Evolutionary conservation across 1,139 yeast genomes (phyloP), one percentile per base, ranked within the genome.

Genomic region (Diutina siamensis): DNA sequence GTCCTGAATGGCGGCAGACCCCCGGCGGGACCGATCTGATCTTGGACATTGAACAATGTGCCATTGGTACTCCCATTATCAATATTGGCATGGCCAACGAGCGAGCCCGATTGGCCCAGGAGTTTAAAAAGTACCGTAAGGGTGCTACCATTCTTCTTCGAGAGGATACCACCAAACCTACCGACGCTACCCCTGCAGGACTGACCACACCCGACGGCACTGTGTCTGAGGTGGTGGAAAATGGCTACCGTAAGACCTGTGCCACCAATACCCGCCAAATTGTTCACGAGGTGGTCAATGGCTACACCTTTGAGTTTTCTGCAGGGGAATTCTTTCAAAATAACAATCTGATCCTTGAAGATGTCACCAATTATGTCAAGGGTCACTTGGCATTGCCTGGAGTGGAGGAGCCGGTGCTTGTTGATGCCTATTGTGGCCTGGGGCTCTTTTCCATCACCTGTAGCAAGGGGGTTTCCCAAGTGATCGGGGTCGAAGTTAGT

Each of bases 251-350:
- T 48, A 76, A 75, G 51, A 72, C 80, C 1, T 76, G 80, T 57
- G 78, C 73, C 15, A 86, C 95, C 0, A 74, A 84, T 49, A 65
- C 86, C 40, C 78, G 92, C 58, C 86, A 82, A 50, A 78, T 86
- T 46, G 94, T 89, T 46, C 78, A 79, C 5, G 98, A 92, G 59
- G 74, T 74, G 53, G 80, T 89, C 47, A 72, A 75, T 50, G 92
- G 84, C 4, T 80, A 68, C 62, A 75, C 78, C 46, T 92, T 92
- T 63, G 80, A 85, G 57, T 92, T 86, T 60, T 81, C 89, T 20
- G 97, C 97, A 0, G 94, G 95, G 46, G 95, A 89, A 57, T 92
- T 92, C 58, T 92, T 92, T 71, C 98, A 92, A 63, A 92, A 92
- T 64, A 92, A 92, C 65, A 92, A 88, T 60, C 82, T 95, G 19